These are phyloP conservation scores for Trichoderma atroviride DNA, from an alignment of 2,329 filamentous ascomycete species.

Conservation along the genomic window DNA sequence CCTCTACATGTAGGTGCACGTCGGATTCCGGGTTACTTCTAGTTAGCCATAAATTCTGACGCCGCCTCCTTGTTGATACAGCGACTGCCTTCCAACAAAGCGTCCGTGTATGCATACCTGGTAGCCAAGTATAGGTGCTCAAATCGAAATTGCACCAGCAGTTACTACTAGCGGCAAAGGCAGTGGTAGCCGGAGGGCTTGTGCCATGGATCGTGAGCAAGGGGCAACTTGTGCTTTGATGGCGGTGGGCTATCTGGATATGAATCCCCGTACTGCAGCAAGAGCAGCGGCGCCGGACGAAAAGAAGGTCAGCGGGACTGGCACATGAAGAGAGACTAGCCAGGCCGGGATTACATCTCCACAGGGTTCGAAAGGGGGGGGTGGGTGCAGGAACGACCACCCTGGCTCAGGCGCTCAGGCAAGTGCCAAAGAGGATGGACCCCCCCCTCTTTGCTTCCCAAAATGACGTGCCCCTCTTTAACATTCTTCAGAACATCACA, in stretches of 20 bases:
- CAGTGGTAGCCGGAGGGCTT: conserved; percentile 25
- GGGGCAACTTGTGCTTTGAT: conserved; percentile 20
- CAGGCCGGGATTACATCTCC: conserved; percentile 17
- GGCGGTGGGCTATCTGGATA: conserved; percentile 28
- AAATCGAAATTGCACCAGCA: too few relatives aligned
- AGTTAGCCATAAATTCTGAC: too few relatives aligned
- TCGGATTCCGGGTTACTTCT: too few relatives aligned
- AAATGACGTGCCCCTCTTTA: too few relatives aligned
- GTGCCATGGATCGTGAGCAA: conserved; percentile 27
- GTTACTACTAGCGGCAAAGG: conserved; percentile 26
- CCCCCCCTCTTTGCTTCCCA: too few relatives aligned
- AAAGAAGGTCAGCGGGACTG: conserved; percentile 28
- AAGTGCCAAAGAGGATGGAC: too few relatives aligned
- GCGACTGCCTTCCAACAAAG: too few relatives aligned
- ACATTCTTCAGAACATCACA: background rate
- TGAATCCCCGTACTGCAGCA: conserved; percentile 24
- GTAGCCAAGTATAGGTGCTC: too few relatives aligned
- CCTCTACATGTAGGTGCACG: too few relatives aligned
- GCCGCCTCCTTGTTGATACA: too few relatives aligned
- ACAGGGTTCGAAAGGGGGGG: too few relatives aligned
- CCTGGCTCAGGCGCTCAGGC: conserved; percentile 18
- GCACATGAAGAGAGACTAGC: conserved; percentile 27
- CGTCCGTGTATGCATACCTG: too few relatives aligned
- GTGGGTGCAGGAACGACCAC: conserved; percentile 10
- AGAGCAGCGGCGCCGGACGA: conserved; percentile 21